These are phyloP conservation scores for Phytophthora macrochlamydospora DNA, from an alignment of 352 stramenopile species.

Conservation along the genomic window DNA sequence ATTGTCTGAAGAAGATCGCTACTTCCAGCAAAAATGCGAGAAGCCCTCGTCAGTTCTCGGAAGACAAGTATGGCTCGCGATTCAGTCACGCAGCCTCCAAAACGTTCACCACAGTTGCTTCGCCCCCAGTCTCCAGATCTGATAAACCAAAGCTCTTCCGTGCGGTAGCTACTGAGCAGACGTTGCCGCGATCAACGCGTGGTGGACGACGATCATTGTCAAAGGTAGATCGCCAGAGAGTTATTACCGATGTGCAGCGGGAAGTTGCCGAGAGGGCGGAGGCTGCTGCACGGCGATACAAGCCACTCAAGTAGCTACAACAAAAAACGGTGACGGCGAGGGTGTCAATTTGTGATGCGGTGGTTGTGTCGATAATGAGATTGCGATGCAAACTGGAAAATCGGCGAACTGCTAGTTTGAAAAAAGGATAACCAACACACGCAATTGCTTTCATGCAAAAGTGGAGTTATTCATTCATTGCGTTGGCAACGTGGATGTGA, in stretches of 20 bases:
- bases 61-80: not conserved
- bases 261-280: too few relatives aligned
- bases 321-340: not conserved
- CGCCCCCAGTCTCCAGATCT: too few relatives aligned
- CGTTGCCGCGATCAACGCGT: not conserved
- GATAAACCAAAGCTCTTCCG: not conserved
- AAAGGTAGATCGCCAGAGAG: not conserved
- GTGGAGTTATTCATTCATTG: too few relatives aligned
- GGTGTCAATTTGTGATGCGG: not conserved
- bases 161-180: not conserved
- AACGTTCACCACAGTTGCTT: not conserved
- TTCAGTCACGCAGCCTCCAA: not conserved
- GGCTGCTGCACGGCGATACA: too few relatives aligned
- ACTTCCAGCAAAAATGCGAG: too few relatives aligned
- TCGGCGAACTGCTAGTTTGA: not conserved
- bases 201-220: not conserved
- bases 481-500: too few relatives aligned
- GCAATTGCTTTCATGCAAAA: too few relatives aligned
- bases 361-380: not conserved
- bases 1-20: too few relatives aligned
- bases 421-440: not conserved
- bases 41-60: not conserved
- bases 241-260: too few relatives aligned
- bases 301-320: too few relatives aligned
- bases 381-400: too few relatives aligned